Conservation (phyloP, 2,329 filamentous ascomycete genomes). For the Cladosporium sp. region DNA sequence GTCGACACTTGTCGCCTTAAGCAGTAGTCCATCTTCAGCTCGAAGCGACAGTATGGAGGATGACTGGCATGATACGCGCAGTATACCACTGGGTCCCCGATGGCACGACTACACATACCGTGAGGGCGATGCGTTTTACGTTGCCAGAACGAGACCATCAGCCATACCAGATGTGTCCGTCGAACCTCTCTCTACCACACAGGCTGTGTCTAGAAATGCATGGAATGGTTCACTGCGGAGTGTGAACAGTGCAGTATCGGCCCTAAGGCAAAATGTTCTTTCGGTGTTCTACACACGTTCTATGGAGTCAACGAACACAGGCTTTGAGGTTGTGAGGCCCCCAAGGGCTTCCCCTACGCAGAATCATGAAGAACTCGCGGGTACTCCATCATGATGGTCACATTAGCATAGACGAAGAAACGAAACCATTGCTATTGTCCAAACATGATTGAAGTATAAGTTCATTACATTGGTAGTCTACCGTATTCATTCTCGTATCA, state of each 20-base stretch:
- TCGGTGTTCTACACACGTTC: background rate
- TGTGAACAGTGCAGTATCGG: background rate
- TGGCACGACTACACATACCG: constrained; percentile 19
- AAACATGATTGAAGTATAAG: background rate
- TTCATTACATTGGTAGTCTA: background rate
- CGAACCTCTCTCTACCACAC: too few species aligned
- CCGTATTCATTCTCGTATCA: background rate
- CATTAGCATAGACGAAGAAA: background rate
- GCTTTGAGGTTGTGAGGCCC: constrained; percentile 9
- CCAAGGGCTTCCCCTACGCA: background rate
- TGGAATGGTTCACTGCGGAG: background rate
- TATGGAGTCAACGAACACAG: background rate
- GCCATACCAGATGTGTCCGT: background rate
- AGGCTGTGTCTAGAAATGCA: background rate
- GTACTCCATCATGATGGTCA: background rate
- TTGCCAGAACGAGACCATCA: background rate
- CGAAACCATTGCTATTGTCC: background rate
- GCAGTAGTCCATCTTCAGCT: background rate
- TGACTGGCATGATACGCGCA: constrained; percentile 13
- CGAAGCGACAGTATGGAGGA: background rate
- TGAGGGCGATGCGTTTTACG: constrained; percentile 12
- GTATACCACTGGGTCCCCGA: constrained; percentile 7
- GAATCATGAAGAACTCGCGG: background rate
- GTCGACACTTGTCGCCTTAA: background rate
- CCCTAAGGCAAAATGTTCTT: background rate